These are phyloP conservation scores for Apiotrichum porosum DNA, from an alignment of 1,284 basidiomycete genomes.

Conservation along the genomic window DNA sequence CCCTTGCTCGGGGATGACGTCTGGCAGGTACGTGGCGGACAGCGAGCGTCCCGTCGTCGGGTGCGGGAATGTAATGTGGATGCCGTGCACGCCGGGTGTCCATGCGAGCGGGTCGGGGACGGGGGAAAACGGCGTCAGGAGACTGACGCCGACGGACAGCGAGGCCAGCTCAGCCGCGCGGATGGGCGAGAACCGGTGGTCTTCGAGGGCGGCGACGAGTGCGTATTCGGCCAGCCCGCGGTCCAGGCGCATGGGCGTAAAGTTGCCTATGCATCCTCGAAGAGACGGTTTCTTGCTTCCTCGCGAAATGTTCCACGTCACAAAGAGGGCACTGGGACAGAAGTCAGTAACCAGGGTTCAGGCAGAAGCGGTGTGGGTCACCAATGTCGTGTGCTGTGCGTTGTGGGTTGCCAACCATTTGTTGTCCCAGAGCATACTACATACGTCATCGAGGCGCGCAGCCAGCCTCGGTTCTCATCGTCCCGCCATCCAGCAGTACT, in stretches of 20 bases:
- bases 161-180: constrained; percentile 66
- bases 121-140: constrained; percentile 88
- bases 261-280: constrained; percentile 93
- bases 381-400: no score
- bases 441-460: no score
- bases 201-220: constrained; percentile 58
- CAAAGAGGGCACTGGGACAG: constrained; percentile 84
- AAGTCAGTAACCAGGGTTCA: no score
- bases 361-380: no score
- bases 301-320: constrained; percentile 77
- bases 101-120: constrained; percentile 83
- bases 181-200: constrained; percentile 60
- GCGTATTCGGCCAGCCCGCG: constrained; percentile 85
- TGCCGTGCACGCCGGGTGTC: constrained; percentile 86
- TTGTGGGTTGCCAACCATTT: no score
- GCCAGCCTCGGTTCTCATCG: no score
- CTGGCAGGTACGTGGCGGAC: constrained; percentile 89
- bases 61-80: constrained; percentile 79
- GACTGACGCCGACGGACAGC: constrained; percentile 75
- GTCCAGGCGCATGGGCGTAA: constrained; percentile 68
- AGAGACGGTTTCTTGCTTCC: constrained; percentile 56
- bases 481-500: constrained; percentile 8
- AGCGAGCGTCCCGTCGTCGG: constrained; percentile 60
- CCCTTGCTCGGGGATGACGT: constrained; percentile 85
- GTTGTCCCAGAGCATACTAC: no score